Evolutionary conservation across 1,284 basidiomycete genomes (phyloP).

Genomic region (Tylopilus sp.): DNA sequence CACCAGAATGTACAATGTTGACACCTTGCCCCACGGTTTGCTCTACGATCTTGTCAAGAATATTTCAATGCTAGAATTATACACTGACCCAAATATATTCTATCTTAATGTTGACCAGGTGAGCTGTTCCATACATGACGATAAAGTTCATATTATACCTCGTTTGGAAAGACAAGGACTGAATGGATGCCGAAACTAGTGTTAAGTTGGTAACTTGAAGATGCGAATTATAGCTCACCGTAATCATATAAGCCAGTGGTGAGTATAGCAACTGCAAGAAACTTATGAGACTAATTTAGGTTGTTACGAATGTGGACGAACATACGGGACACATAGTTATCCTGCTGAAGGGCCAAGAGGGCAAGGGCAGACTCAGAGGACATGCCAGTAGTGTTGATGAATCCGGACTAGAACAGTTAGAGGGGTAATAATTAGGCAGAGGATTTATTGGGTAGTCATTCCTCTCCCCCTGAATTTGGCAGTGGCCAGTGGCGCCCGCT

Average conservation of each 20-base stretch:
- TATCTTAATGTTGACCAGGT: not conserved
- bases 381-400: not conserved
- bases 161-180: constrained; percentile 1
- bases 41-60: not conserved
- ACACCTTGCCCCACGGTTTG: not conserved
- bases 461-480: no score
- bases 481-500: no score
- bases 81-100: constrained; percentile 4
- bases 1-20: not conserved
- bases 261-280: not conserved
- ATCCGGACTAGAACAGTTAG: no score
- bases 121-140: no score
- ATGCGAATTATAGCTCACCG: not conserved
- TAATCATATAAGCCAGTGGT: not conserved
- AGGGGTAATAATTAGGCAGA: no score
- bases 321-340: not conserved
- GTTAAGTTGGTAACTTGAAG: no score
- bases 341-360: no score
- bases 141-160: not conserved
- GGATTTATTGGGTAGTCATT: no score
- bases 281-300: not conserved
- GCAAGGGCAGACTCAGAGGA: not conserved
- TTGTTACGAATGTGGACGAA: not conserved
- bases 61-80: not conserved
- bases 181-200: not conserved